Evolutionary conservation across 495 filamentous ascomycete genomes (phyloP).

Genomic region (Diplogelasinospora grovesii): DNA sequence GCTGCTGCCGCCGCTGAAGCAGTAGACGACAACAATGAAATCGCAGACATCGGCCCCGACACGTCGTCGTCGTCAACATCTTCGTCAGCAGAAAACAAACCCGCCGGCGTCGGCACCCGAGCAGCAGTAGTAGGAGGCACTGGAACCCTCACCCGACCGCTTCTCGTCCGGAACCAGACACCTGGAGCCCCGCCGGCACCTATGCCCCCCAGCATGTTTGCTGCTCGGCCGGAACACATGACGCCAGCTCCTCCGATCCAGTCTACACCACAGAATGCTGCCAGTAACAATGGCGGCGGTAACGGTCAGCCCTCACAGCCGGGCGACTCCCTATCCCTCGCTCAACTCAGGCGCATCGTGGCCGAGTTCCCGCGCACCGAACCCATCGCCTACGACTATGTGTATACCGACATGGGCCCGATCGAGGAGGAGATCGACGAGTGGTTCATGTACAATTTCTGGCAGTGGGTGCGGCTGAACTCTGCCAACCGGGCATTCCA

Average conservation of each 20-base stretch:
- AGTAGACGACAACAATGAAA: conserved; percentile 16
- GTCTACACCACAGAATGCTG: too few species aligned
- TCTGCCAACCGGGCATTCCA: conserved; percentile 67
- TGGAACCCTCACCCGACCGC: conserved; percentile 20
- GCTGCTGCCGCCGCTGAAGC: conserved; percentile 2
- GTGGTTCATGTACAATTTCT: conserved; percentile 80
- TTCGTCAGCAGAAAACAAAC: background rate
- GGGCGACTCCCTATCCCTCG: conserved; percentile 72
- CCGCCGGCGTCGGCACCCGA: background rate
- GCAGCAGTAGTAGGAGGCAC: too few species aligned
- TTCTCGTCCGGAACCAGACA: conserved; percentile 27
- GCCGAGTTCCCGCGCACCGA: conserved; percentile 72
- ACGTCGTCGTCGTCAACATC: conserved; percentile 1
- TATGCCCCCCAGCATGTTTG: conserved; percentile 17
- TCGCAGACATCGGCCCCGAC: conserved; percentile 23
- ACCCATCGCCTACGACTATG: conserved; percentile 85
- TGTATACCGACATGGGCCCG: conserved; percentile 73
- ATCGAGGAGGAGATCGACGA: conserved; percentile 88
- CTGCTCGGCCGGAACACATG: conserved; percentile 8
- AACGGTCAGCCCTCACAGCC: conserved; percentile 26
- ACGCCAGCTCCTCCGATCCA: conserved; percentile 6
- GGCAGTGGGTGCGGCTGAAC: conserved; percentile 67
- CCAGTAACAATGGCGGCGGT: background rate
- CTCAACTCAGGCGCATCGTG: conserved; percentile 73
- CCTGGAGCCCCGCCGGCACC: conserved; percentile 7